Conservation (phyloP, 208 protist genomes). For the Angomonas desouzai region DNA sequence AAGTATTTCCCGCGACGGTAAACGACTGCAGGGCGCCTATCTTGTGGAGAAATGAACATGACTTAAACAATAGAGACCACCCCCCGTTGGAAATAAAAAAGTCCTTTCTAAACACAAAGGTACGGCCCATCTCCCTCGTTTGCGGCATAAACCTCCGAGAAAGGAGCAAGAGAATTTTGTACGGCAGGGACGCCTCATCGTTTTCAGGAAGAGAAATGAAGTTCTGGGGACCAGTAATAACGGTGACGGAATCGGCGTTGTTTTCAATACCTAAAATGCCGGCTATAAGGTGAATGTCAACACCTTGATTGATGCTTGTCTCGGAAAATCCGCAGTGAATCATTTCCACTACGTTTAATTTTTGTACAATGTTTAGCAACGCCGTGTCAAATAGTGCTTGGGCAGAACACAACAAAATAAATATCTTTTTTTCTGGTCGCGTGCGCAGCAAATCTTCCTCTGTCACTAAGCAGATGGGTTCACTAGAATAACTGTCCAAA, state of each 20-base stretch:
- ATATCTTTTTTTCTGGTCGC: background rate
- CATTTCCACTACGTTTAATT: background rate
- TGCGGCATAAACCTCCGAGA: conserved; percentile 1
- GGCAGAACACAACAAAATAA: conserved; percentile 21
- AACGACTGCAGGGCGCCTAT: background rate
- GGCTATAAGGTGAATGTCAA: background rate
- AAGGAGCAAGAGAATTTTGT: background rate
- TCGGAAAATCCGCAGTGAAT: conserved; percentile 6
- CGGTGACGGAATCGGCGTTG: background rate
- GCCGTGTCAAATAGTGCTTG: conserved; percentile 10
- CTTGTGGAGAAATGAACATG: conserved; percentile 1
- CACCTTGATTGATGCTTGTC: background rate
- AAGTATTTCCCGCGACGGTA: background rate
- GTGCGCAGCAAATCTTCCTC: background rate
- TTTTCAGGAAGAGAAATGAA: background rate
- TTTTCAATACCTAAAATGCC: background rate
- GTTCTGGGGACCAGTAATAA: background rate
- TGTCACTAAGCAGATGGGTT: conserved; percentile 10
- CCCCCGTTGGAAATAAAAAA: conserved; percentile 3
- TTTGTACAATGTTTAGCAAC: background rate
- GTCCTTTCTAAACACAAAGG: background rate
- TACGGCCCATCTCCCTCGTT: background rate
- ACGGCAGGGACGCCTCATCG: background rate
- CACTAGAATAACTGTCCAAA: conserved; percentile 24
- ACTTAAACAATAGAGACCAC: background rate